Evolutionary conservation across 2,329 filamentous ascomycete genomes (phyloP), one percentile per base, ranked within the genome.

Genomic region (Clonostachys rosea): DNA sequence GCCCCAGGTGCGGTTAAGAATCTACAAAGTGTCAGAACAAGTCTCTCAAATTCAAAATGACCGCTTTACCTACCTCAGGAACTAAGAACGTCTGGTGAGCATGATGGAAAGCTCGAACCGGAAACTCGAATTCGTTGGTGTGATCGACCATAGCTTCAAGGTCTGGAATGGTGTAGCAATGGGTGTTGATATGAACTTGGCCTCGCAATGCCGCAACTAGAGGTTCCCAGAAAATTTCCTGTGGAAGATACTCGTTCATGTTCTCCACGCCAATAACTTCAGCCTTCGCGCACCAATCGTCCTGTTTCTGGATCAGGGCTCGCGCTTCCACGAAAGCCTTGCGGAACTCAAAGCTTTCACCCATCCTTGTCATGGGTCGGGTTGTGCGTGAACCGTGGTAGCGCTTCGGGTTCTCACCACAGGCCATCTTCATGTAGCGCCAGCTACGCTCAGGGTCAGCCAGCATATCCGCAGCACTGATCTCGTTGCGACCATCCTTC

Each of bases 391-490:
- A 86, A 10, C 82, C 82, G 50, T 86, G 84, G 1, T 81, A 67
- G 1, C 73, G 66, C 66, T 86, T 86, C 2, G 84, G 69, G 55
- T 88, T 88, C 64, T 88, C 84, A 35, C 84, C 84, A 52, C 84
- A 88, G 0, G 85, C 85, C 84, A 88, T 88, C 67, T 89, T 88
- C 74, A 89, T 85, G 61, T 86, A 88, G 17, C 85, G 74, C 78
- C 83, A 85, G 50, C 70, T 78, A 7, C 14, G n/a, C 40, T 84
- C 82, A 1, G 83, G 83, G 45, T 86, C 81, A 2, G 84, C 84
- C 10, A 87, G 69, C 68, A 87, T 73, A 53, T 86, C 79, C 20
- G 71, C 65, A 3, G 78, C 80, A 46, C 82, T 85, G 40, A 84
- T 75, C 60, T 87, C 84, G 14, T 73, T 66, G 18, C 84, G 75